Base-by-base conservation (phyloP, 352 stramenopile genomes). In the Thraustochytrium sp. region DNA sequence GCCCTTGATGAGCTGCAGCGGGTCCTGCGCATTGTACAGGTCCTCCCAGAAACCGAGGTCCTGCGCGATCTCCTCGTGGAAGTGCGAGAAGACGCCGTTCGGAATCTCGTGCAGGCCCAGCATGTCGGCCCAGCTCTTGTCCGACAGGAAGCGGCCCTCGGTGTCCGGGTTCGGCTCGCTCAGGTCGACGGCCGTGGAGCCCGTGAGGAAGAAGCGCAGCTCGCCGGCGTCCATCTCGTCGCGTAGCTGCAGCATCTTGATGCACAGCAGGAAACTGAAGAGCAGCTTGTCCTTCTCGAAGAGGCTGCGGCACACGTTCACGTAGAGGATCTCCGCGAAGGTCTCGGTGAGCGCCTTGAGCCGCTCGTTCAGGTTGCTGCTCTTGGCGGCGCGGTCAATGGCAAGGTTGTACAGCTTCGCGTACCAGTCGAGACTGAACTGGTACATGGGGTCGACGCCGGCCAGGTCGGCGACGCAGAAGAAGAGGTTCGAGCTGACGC, bases 261-360 rank as follows among this genome's bases (percentile, higher is more conserved):
- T 92, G 0, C 90, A 93, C 34, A 98, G 80, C 3, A 98, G 77
- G 85, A 98, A 98, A 34, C 92, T 94, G 82, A 98, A 98, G 9
- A 98, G 87, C 44, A 98, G 86, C 84, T 98, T 98, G 88, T 98
- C 92, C 63, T 97, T 97, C 85, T 98, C 95, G 85, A 98, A 98
- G 8, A 98, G 88, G 36, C 93, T 97, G 3, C 95, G 92, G 84
- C 95, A 98, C 26, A 98, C 93, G 84, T 98, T 98, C 48, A 92
- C 88, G 86, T 97, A 98, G 59, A 98, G 86, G 51, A 96, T 91
- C 61, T 91, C 95, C 37, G 94, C 98, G 80, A 98, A 97, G 29
- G 92, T 94, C 23, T 97, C 92, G 75, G 96, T 98, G 13, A 98
- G 87, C 73, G 94, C 95, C 26, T 85, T 64, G 4, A 98, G 86